phyloP scores from a whole-genome alignment of 371 early-diverging fungal species.

The Mycotypha africana region DNA sequence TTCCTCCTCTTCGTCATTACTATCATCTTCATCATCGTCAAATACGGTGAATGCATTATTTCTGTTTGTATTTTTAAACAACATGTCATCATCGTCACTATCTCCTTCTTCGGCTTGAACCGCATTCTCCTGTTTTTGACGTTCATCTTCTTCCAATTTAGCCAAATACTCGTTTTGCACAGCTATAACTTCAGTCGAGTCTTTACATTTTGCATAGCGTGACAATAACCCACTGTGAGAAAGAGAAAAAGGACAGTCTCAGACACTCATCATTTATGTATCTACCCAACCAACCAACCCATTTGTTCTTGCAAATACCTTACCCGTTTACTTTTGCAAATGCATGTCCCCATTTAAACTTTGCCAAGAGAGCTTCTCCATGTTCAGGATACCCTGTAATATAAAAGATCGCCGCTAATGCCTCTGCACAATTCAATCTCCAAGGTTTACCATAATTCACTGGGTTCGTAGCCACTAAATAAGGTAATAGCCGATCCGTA shows the following conservation, averaged over 20 bases:
- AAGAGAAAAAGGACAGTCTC: not conserved
- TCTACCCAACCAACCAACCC: too few relatives aligned
- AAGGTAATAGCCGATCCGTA: slow-evolving; percentile 91
- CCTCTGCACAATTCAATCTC: slow-evolving; percentile 99
- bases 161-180: slow-evolving; percentile 81
- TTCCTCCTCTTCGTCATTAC: slow-evolving; percentile 8
- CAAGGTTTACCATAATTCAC: slow-evolving; percentile 99
- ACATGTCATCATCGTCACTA: slow-evolving; percentile 19
- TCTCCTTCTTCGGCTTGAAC: slow-evolving; percentile 5
- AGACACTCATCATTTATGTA: not conserved
- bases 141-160: slow-evolving; percentile 50
- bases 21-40: slow-evolving; percentile 28
- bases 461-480: slow-evolving; percentile 97
- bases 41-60: slow-evolving; percentile 33
- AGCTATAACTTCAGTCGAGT: slow-evolving; percentile 76
- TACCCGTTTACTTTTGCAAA: slow-evolving; percentile 81
- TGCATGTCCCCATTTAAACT: slow-evolving; percentile 97
- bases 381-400: slow-evolving; percentile 87
- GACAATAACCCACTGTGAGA: slow-evolving; percentile 61
- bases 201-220: slow-evolving; percentile 81
- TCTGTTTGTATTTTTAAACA: slow-evolving; percentile 51
- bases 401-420: slow-evolving; percentile 94
- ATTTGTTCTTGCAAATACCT: not conserved
- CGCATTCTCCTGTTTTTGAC: slow-evolving; percentile 18
- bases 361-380: slow-evolving; percentile 81